phyloP scores from a whole-genome alignment of 768 basidiomycete species.

The Termitomyces sp. region DNA sequence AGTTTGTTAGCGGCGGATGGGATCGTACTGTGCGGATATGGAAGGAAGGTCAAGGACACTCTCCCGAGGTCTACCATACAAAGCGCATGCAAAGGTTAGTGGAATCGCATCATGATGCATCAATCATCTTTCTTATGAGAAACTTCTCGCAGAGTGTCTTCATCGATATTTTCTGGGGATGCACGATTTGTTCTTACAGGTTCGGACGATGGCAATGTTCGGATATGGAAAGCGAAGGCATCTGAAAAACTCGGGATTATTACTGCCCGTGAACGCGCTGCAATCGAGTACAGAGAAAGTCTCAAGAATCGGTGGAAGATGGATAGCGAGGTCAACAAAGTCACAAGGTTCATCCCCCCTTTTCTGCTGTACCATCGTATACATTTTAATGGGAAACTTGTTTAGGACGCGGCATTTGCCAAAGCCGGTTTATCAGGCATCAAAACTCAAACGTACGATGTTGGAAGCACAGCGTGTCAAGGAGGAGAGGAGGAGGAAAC shows the following conservation, averaged over 20 bases:
- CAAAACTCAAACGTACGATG: slow-evolving; percentile 89
- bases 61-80: slow-evolving; percentile 91
- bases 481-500: slow-evolving; percentile 88
- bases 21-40: slow-evolving; percentile 93
- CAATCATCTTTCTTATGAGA: not conserved
- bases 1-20: slow-evolving; percentile 96
- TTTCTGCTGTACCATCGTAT: slow-evolving; percentile 1
- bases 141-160: slow-evolving; percentile 62
- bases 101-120: not conserved
- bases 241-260: slow-evolving; percentile 89
- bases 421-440: slow-evolving; percentile 84
- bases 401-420: slow-evolving; percentile 76
- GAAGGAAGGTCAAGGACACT: slow-evolving; percentile 78
- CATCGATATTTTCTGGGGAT: slow-evolving; percentile 84
- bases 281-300: slow-evolving; percentile 87
- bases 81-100: slow-evolving; percentile 95
- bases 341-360: slow-evolving; percentile 57
- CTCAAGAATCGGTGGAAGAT: slow-evolving; percentile 87
- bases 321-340: slow-evolving; percentile 73
- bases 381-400: slow-evolving; percentile 2
- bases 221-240: slow-evolving; percentile 92
- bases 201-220: slow-evolving; percentile 92
- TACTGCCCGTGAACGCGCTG: slow-evolving; percentile 84
- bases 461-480: slow-evolving; percentile 84
- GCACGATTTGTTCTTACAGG: slow-evolving; percentile 88